Evolutionary conservation across 192 early-diverging fungal genomes (phyloP).

Genomic region (Coemansia sp.): DNA sequence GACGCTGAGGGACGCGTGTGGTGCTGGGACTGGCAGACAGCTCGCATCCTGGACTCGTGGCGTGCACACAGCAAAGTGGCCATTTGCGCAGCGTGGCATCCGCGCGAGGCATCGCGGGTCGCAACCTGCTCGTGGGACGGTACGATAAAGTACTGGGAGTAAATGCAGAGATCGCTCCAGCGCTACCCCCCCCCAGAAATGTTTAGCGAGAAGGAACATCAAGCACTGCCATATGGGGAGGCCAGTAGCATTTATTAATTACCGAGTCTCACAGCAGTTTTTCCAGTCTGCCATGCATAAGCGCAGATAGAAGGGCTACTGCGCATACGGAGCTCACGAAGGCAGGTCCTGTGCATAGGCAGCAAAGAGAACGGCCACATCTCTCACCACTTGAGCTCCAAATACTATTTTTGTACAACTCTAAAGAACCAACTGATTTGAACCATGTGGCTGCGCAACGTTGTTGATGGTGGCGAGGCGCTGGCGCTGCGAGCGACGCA

Average conservation of each 20-base stretch:
- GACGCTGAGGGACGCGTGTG: slow-evolving; percentile 90
- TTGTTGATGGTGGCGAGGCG: slow-evolving; percentile 16
- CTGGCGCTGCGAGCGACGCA: slow-evolving; percentile 17
- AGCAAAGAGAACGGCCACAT: no score
- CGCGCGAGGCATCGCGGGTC: slow-evolving; percentile 86
- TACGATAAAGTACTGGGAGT: slow-evolving; percentile 86
- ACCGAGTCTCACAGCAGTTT: no score
- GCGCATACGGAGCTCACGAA: no score
- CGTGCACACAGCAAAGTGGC: slow-evolving; percentile 91
- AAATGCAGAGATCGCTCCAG: not conserved
- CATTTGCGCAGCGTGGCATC: slow-evolving; percentile 93
- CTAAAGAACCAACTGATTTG: no score
- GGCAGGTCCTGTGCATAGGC: no score
- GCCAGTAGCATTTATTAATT: no score
- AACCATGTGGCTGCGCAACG: slow-evolving; percentile 28
- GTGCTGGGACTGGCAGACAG: slow-evolving; percentile 98
- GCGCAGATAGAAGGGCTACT: no score
- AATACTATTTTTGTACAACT: no score
- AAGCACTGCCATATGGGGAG: no score
- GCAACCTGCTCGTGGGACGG: slow-evolving; percentile 96
- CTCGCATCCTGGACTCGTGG: slow-evolving; percentile 79
- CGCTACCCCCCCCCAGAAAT: not conserved
- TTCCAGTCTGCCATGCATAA: no score
- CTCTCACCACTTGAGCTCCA: no score
- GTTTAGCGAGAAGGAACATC: no score